Evolutionary conservation across 768 basidiomycete genomes (phyloP), one percentile per base, ranked within the genome.

Genomic region (Royoungia palumana): DNA sequence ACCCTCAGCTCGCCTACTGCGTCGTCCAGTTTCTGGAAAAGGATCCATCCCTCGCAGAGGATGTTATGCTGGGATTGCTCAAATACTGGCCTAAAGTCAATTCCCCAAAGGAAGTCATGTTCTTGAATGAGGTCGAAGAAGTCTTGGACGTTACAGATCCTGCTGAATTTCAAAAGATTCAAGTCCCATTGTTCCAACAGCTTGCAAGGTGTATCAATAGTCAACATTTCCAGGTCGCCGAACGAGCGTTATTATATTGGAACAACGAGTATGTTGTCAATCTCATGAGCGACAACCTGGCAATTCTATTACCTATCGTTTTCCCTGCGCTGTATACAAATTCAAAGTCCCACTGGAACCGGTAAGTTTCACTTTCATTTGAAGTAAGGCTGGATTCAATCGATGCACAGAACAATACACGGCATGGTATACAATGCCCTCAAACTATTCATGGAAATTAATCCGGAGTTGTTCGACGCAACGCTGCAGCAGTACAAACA

Each of bases 191-290:
- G 36, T 99, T 99, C 79, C 85, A 85, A 46, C 96, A 98, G 67
- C 79, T 99, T 24, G 87, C 94, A 28, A 81, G 92, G 52, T 99
- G 96, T 72, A 94, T 99, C 80, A 96, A 95, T 67, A 94, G 90
- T 63, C 96, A 98, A 68, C 96, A 99, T 71, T 99, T 99, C 81
- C 96, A 99, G 72, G 95, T 99, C 25, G 95, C 96, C 6, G 96
- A 99, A 69, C 82, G 96, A 36, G 95, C 95, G 4, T 70, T 99
- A 51, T 79, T 96, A 58, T 98, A 96, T 69, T 99, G 96, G 96
- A 97, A 98, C 73, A 98, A 98, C 72, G 96, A 98, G 72, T 99
- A 98, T 71, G 94, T 98, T 57, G 91, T 99, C 60, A 99, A 96
- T 69, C 81, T 99, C 44, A 98, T 99, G 92, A 91, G 92, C 68